These are phyloP conservation scores for Podosphaera xanthii DNA, from an alignment of 2,329 filamentous ascomycete genomes.

Conservation along the genomic window DNA sequence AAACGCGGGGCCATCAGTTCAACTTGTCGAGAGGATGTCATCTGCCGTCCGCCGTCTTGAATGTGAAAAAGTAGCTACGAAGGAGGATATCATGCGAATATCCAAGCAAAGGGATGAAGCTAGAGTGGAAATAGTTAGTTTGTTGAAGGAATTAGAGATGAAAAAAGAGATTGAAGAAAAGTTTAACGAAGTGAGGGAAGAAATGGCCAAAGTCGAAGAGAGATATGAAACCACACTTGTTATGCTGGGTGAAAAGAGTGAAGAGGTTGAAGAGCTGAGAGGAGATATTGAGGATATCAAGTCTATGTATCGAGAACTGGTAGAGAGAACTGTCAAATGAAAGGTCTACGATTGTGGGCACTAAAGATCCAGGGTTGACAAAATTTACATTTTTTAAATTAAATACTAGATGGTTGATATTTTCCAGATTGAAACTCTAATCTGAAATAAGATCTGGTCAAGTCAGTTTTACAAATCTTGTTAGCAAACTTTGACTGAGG, in stretches of 20 bases:
- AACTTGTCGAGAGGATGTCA: slow-evolving; percentile 90
- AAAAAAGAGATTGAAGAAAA: slow-evolving; percentile 36
- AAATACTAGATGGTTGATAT: too few species aligned
- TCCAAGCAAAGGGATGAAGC: slow-evolving; percentile 78
- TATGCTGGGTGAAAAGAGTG: slow-evolving; percentile 91
- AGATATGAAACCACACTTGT: slow-evolving; percentile 82
- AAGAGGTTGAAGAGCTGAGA: slow-evolving; percentile 73
- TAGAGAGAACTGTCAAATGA: slow-evolving; percentile 58
- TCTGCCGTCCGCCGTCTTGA: slow-evolving; percentile 78
- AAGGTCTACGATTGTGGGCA: background rate
- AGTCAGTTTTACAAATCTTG: too few species aligned
- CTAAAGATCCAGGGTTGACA: too few species aligned
- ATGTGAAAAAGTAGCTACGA: slow-evolving; percentile 69
- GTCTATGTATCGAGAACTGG: slow-evolving; percentile 82
- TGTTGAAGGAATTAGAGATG: slow-evolving; percentile 71
- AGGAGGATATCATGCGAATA: slow-evolving; percentile 65
- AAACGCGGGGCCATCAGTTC: slow-evolving; percentile 75
- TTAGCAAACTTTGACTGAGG: too few species aligned
- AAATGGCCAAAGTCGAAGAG: slow-evolving; percentile 44
- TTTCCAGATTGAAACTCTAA: too few species aligned
- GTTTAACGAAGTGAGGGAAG: slow-evolving; percentile 40
- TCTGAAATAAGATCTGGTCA: too few species aligned
- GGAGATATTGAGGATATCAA: slow-evolving; percentile 85
- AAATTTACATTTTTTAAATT: too few species aligned
- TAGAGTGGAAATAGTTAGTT: slow-evolving; percentile 63